These are phyloP conservation scores for Cryphonectria nitschkei DNA, from an alignment of 2,329 filamentous ascomycete species.

Conservation along the genomic window DNA sequence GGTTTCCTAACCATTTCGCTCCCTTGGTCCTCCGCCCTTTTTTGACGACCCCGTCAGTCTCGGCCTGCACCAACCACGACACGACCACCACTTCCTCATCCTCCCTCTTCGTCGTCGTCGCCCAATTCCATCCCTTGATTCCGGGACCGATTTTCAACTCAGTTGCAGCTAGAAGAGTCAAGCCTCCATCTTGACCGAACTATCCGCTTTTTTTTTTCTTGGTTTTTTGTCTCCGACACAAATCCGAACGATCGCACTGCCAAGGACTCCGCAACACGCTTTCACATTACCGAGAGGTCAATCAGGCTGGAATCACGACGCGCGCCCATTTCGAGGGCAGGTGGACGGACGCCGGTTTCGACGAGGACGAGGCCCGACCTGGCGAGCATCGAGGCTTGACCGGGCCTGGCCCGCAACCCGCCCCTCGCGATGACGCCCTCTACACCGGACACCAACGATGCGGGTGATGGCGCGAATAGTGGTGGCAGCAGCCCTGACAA, in stretches of 20 bases:
- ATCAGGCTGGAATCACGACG: constrained; percentile 12
- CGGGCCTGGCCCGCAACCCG: constrained; percentile 48
- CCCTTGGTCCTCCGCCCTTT: constrained; percentile 16
- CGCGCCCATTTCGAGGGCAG: constrained; percentile 20
- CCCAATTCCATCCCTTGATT: not conserved
- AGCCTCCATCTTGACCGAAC: not conserved
- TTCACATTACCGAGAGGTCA: not conserved
- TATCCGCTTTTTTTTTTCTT: not conserved
- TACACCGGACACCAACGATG: constrained; percentile 22
- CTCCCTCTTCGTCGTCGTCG: not conserved
- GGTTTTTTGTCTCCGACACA: not conserved
- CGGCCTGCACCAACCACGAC: constrained; percentile 3
- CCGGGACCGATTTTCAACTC: not conserved
- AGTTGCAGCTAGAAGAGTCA: not conserved
- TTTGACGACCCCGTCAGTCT: not conserved
- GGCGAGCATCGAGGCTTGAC: constrained; percentile 46
- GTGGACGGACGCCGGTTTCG: constrained; percentile 35
- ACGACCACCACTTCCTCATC: not conserved
- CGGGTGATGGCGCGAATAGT: constrained; percentile 23
- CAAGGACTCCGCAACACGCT: not conserved
- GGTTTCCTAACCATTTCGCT: constrained; percentile 3
- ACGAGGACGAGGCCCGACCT: constrained; percentile 42
- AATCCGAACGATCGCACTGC: not conserved
- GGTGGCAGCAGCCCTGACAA: constrained; percentile 37
- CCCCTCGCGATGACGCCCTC: constrained; percentile 40